phyloP scores from a whole-genome alignment of 177 flowering plant genomes.

The Tripterygium wilfordii region DNA sequence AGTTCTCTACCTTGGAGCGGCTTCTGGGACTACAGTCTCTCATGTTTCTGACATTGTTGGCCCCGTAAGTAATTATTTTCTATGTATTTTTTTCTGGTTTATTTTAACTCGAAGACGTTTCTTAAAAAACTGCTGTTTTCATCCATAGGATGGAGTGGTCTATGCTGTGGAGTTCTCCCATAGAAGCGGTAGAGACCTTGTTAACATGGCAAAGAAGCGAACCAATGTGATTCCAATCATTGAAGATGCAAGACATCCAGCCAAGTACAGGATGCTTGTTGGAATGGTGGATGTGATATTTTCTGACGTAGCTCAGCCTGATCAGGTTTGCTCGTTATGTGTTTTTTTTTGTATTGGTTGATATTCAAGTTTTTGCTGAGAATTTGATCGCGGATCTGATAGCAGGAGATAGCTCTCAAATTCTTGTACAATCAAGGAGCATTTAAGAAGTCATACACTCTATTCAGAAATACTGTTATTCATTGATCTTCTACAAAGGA shows the following conservation, averaged over 20 bases:
- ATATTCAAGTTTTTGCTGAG: no score
- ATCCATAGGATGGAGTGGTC: conserved; percentile 64
- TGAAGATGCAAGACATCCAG: conserved; percentile 97
- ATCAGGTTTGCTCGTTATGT: conserved; percentile 59
- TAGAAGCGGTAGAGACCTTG: conserved; percentile 98
- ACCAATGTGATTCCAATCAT: conserved; percentile 86
- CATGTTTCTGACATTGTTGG: conserved; percentile 98
- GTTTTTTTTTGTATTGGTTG: no score
- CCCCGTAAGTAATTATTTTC: conserved; percentile 63
- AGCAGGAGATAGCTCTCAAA: no score
- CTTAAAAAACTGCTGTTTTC: background rate
- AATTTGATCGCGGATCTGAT: no score
- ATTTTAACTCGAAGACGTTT: background rate
- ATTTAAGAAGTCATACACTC: no score
- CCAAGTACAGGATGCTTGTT: conserved; percentile 90
- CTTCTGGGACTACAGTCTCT: conserved; percentile 95
- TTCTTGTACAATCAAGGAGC: no score
- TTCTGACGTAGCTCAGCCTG: conserved; percentile 99
- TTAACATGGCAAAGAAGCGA: conserved; percentile 97
- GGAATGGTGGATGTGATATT: conserved; percentile 98
- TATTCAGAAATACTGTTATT: no score
- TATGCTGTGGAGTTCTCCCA: conserved; percentile 98
- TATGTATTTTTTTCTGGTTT: background rate
- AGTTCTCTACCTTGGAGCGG: conserved; percentile 95
- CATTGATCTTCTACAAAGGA: no score